Evolutionary conservation across 1,139 yeast species (phyloP), one percentile per base, ranked within the genome.

Genomic region (Candida sanyaensis): DNA sequence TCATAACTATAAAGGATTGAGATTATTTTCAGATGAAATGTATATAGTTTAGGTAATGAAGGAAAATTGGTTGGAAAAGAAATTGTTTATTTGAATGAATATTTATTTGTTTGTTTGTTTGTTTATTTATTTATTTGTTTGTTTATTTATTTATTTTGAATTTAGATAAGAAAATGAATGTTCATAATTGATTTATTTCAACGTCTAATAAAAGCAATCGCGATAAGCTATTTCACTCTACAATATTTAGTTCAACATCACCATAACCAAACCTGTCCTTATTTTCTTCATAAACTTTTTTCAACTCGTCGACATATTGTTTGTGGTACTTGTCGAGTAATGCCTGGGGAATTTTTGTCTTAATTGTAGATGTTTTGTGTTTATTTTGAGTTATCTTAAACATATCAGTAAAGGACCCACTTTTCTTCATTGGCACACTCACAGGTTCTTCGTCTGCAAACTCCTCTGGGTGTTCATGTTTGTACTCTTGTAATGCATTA

Each of bases 261-360:
- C 72, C 75, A 53, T 76, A 77, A 1, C 84, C 83, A 55, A 65
- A 93, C 53, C 75, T 75, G 6, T 71, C 75, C 63, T 86, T 89
- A 61, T 92, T 81, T 11, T 81, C 86, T 41, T 88, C 83, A 64
- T 84, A 93, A 2, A 92, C 75, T 48, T 78, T 69, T 54, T 75
- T 68, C 57, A 95, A 69, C 51, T 83, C 91, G 12, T 81, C 78
- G n/a, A 87, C 78, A 62, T 93, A 93, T 36, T 83, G 60, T 28
- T 69, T 70, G 64, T 93, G 98, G 60, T 88, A 90, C 53, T 84
- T 75, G 48, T 88, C 86, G 23, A 93, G 75, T 48, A 75, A 51
- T 34, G 69, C 75, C 13, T 63, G 70, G 2, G 80, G 78, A 17
- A 74, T 59, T 48, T 70, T 69, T 4, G 68, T 55, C 43, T 59